Evolutionary conservation across 1,139 yeast species (phyloP).

Genomic region (Blastobotrys malaysiensis): DNA sequence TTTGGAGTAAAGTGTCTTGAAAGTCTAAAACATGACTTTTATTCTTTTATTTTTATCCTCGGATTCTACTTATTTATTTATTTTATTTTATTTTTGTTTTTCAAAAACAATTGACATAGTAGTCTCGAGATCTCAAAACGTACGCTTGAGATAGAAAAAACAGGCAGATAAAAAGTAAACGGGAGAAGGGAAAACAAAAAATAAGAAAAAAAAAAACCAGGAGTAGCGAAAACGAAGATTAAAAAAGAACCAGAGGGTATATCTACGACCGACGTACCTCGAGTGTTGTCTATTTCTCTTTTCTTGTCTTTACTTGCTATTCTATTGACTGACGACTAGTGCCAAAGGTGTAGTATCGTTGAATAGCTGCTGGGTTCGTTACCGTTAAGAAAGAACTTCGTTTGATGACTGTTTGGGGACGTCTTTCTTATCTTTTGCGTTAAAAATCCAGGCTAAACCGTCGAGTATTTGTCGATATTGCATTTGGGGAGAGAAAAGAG

Average conservation of each 20-base stretch:
- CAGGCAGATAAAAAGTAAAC: neutral
- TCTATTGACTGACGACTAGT: neutral
- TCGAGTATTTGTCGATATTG: no score
- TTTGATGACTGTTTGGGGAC: neutral
- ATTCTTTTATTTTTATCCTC: slow-evolving; percentile 4
- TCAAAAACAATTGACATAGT: neutral
- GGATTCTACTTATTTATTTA: slow-evolving; percentile 3
- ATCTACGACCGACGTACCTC: neutral
- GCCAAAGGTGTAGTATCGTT: neutral
- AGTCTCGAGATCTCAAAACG: neutral
- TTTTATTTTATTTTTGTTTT: slow-evolving; percentile 8
- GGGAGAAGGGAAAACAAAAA: neutral
- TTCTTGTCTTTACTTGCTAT: neutral
- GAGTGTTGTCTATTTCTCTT: slow-evolving; percentile 1
- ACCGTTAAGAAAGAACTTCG: neutral
- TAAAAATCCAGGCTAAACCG: neutral
- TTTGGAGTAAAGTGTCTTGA: neutral
- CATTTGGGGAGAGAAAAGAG: no score
- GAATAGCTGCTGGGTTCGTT: neutral
- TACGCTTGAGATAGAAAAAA: neutral
- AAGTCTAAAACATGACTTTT: slow-evolving; percentile 1
- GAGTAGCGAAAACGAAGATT: neutral
- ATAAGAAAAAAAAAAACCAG: neutral
- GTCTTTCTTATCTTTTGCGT: neutral
- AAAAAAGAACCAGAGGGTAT: neutral